Percentiles rank a stretch among this genome's conserved stretches.
phyloP scores from a whole-genome alignment of 768 basidiomycete genomes.

The Termitomyces sp. region DNA sequence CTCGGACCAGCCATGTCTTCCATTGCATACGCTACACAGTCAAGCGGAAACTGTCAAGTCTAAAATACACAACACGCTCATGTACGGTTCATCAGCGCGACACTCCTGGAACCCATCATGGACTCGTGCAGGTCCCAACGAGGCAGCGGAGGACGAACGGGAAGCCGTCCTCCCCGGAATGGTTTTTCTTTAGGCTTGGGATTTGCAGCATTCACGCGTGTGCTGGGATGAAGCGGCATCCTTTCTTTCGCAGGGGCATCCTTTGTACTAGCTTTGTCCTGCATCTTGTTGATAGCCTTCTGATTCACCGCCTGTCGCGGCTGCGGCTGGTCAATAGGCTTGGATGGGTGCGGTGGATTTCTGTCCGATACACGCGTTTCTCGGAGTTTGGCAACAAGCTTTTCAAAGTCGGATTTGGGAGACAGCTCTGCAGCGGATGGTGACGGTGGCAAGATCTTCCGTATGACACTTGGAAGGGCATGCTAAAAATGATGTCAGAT shows the following conservation, averaged over 20 bases:
- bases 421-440: conserved; percentile 19
- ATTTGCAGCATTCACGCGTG: conserved; percentile 18
- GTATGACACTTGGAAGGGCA: conserved; percentile 22
- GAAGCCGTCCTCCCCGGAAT: conserved; percentile 24
- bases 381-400: conserved; percentile 15
- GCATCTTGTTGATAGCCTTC: conserved; percentile 4
- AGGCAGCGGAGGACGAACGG: conserved; percentile 25
- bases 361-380: conserved; percentile 17
- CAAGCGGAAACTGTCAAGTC: background rate
- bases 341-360: conserved; percentile 1
- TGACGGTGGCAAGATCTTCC: conserved; percentile 23
- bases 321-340: conserved; percentile 3
- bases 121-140: conserved; percentile 23
- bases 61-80: background rate
- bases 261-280: background rate
- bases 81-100: background rate
- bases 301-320: conserved; percentile 3
- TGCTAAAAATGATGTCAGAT: conserved; percentile 7
- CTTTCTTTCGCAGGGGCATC: background rate
- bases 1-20: conserved; percentile 2
- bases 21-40: background rate
- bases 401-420: conserved; percentile 22
- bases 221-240: conserved; percentile 8
- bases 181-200: conserved; percentile 19
- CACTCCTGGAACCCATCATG: background rate